A percentile compares a stretch with the other conserved stretches of the same genome.
phyloP scores from a whole-genome alignment of 371 early-diverging fungal genomes.

The Batrachochytrium dendrobatidis region DNA sequence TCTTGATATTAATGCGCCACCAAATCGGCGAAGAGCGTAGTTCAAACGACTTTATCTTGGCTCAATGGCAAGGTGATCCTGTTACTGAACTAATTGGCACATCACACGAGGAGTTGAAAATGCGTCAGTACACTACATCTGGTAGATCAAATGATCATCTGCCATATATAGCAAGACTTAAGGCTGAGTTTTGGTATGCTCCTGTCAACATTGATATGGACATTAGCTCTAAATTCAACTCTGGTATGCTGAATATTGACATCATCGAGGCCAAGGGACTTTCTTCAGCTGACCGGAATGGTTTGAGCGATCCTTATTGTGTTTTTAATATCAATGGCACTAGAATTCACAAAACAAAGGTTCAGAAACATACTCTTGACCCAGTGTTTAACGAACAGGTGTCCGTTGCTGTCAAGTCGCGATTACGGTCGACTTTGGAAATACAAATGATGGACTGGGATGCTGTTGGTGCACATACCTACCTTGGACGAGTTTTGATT shows the following conservation, averaged over 20 bases:
- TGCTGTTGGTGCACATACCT: conserved; percentile 21
- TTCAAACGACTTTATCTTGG: conserved; percentile 18
- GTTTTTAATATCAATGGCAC: conserved; percentile 24
- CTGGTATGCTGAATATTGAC: conserved; percentile 31
- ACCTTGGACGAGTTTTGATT: conserved; percentile 28
- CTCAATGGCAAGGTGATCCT: conserved; percentile 21
- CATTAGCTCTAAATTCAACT: background rate
- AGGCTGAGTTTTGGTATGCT: background rate
- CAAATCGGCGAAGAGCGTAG: conserved; percentile 9
- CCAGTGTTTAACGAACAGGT: conserved; percentile 33
- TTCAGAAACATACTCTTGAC: conserved; percentile 29
- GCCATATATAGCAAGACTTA: background rate
- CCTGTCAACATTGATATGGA: background rate
- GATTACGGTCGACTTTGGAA: conserved; percentile 26
- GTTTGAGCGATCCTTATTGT: conserved; percentile 34
- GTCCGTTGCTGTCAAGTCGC: conserved; percentile 17
- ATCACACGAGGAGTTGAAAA: conserved; percentile 2
- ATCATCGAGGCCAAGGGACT: conserved; percentile 30
- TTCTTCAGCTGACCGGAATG: conserved; percentile 30
- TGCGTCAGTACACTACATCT: conserved; percentile 8
- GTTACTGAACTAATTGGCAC: conserved; percentile 16
- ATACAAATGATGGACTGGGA: conserved; percentile 33
- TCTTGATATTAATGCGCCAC: conserved; percentile 10
- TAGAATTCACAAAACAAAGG: conserved; percentile 31
- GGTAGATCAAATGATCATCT: background rate